Conservation (phyloP, 2,329 filamentous ascomycete genomes). For the Aaosphaeria arxii region DNA sequence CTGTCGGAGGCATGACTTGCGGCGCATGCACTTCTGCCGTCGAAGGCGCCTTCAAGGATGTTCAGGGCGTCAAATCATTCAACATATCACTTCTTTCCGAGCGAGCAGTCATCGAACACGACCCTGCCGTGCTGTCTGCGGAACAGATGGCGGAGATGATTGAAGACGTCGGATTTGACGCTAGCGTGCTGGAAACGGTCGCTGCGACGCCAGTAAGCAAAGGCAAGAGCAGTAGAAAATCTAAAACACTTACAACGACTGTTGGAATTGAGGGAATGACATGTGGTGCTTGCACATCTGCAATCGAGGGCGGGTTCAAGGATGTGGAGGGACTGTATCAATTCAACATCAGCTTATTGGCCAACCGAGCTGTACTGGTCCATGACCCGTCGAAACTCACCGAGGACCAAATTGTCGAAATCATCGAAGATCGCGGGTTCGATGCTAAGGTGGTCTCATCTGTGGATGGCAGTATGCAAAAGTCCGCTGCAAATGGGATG, state of each 20-base stretch:
- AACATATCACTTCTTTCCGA: conserved; percentile 82
- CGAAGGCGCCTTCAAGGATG: conserved; percentile 74
- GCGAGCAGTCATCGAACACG: conserved; percentile 80
- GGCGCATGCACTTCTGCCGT: conserved; percentile 85
- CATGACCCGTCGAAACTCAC: conserved; percentile 73
- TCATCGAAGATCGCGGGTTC: conserved; percentile 87
- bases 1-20: conserved; percentile 86
- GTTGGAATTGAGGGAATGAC: conserved; percentile 96
- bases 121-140: conserved; percentile 54
- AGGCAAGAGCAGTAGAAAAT: conserved; percentile 39
- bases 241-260: conserved; percentile 66
- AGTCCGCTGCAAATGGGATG: conserved; percentile 57
- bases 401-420: conserved; percentile 71
- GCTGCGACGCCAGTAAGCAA: conserved; percentile 36
- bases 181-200: conserved; percentile 71
- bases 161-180: conserved; percentile 74
- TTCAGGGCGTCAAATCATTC: conserved; percentile 70
- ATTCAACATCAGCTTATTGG: conserved; percentile 93
- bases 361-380: conserved; percentile 84
- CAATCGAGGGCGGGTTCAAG: conserved; percentile 79
- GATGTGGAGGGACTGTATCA: conserved; percentile 73
- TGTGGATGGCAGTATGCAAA: conserved; percentile 54
- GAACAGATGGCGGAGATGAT: conserved; percentile 58
- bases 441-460: conserved; percentile 81
- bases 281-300: conserved; percentile 92